Base-by-base conservation (phyloP, 345 rosid species). In the Syzygium aqueum region DNA sequence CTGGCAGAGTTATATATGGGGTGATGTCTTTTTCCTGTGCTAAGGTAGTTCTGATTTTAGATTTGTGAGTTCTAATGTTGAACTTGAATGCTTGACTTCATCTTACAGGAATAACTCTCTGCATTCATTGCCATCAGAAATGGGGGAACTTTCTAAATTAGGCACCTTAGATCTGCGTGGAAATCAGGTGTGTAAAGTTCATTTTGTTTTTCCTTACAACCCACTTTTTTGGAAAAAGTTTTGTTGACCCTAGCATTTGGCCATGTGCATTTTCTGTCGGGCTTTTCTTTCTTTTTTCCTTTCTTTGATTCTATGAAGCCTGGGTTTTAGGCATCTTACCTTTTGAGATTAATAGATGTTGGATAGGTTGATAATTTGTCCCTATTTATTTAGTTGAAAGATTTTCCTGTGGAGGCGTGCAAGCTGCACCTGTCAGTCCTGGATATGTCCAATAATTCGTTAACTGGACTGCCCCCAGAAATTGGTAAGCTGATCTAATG, bases 371-470 rank as follows among this genome's bases (percentile, higher is more conserved):
- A 84, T 52, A 84, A 28, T 52, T 84, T 51, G 13, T 84, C 59
- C 59, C 85, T 84, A 30, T 52, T 11, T 84, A 51, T 93, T 92
- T 94, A 97, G 99, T 89, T 96, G 91, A 95, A 94, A 91, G 98
- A 94, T 86, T 96, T 93, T 90, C 96, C 98, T 53, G 95, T 85
- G 46, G 99, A 93, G 86, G 98, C 94, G 86, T 97, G 98, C 92
- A 92, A 90, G 87, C 86, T 96, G 88, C 92, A 84, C 84, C 95
- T 96, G 84, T 96, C 94, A 13, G 93, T 96, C 89, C 93, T 97
- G 85, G 99, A 97, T 91, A 95, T 97, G 85, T 97, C 98, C 84
- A 97, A 97, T 91, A 97, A 97, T 91, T 94, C 99, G 51, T 94
- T 97, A 93, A 88, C 91, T 82, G 99, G 95, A 89, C 93, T 97